Percentiles rank a stretch among this genome's conserved stretches.
Evolutionary conservation across 2,329 filamentous ascomycete species (phyloP).

Genomic region (Trichoderma koningiopsis): DNA sequence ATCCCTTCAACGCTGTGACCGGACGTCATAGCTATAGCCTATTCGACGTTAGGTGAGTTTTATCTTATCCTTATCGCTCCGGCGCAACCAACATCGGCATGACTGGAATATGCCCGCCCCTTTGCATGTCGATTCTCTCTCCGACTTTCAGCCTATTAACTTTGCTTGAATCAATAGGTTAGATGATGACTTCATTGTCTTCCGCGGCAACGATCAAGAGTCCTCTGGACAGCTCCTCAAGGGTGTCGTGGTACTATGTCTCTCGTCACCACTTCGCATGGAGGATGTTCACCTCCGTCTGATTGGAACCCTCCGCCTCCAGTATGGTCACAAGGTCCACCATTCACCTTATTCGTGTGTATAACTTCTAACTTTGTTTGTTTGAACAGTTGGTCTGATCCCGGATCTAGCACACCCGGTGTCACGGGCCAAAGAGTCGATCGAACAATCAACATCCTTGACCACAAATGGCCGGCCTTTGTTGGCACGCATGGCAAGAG

Average conservation of each 20-base stretch:
- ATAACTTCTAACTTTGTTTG: background rate
- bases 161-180: constrained; percentile 52
- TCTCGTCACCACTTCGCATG: constrained; percentile 68
- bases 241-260: constrained; percentile 72
- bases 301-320: constrained; percentile 65
- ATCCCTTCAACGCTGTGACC: constrained; percentile 56
- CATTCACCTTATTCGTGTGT: constrained; percentile 15
- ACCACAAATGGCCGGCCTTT: constrained; percentile 71
- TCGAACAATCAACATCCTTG: constrained; percentile 61
- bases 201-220: constrained; percentile 74
- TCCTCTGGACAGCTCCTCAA: constrained; percentile 74
- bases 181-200: constrained; percentile 77
- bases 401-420: constrained; percentile 57
- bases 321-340: constrained; percentile 50
- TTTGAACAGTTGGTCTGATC: constrained; percentile 52
- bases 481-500: constrained; percentile 58
- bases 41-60: constrained; percentile 60
- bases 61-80: background rate
- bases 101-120: background rate
- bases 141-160: background rate
- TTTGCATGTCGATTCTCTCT: background rate
- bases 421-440: constrained; percentile 61
- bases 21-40: constrained; percentile 55
- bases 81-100: background rate
- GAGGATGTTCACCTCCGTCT: constrained; percentile 74